phyloP scores from a whole-genome alignment of 805 yeast species.

The Brettanomyces anomalus region DNA sequence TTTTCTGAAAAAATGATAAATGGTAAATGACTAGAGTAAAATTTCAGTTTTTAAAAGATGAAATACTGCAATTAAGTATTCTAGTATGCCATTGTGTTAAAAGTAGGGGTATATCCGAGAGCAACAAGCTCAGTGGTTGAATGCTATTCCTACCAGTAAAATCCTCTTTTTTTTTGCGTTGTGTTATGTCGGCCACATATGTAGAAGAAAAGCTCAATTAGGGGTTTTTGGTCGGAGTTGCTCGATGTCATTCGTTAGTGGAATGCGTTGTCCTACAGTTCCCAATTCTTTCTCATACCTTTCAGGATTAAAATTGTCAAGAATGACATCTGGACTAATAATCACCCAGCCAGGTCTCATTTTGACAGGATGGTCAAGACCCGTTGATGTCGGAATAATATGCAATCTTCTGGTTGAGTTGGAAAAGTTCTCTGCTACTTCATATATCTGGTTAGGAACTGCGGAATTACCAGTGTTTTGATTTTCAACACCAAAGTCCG shows the following conservation, averaged over 20 bases:
- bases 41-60: too few species aligned
- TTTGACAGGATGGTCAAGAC: slow-evolving; percentile 52
- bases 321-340: slow-evolving; percentile 71
- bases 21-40: too few species aligned
- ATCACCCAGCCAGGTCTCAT: slow-evolving; percentile 88
- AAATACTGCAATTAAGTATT: too few species aligned
- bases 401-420: slow-evolving; percentile 76
- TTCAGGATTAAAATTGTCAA: slow-evolving; percentile 55
- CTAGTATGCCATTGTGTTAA: too few species aligned
- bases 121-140: too few species aligned
- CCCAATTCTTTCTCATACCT: slow-evolving; percentile 36
- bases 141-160: too few species aligned
- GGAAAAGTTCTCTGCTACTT: slow-evolving; percentile 82
- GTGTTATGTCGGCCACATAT: too few species aligned
- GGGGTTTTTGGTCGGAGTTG: slow-evolving; percentile 81
- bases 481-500: slow-evolving; percentile 73
- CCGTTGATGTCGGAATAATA: slow-evolving; percentile 69
- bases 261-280: slow-evolving; percentile 45
- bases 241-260: slow-evolving; percentile 68
- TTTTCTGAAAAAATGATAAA: too few species aligned
- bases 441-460: slow-evolving; percentile 70
- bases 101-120: too few species aligned
- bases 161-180: too few species aligned
- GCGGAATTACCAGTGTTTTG: slow-evolving; percentile 31
- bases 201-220: slow-evolving; percentile 6